A percentile compares a stretch with the other conserved stretches of the same genome.
phyloP scores from a whole-genome alignment of 176 grass and related monocot species.

The Rhynchospora tenuis region DNA sequence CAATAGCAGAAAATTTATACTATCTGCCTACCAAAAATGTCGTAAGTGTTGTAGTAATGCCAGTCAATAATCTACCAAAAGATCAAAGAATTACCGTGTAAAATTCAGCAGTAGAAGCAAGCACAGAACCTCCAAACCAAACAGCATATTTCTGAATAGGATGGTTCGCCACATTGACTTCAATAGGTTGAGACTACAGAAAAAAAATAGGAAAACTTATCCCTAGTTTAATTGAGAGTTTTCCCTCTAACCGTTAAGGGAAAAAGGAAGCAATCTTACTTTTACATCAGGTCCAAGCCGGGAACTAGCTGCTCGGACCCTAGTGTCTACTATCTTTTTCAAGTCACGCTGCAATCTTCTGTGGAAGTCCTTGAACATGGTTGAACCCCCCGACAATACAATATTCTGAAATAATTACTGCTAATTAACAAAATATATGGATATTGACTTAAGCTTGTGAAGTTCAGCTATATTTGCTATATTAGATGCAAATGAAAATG shows the following conservation, averaged over 20 bases:
- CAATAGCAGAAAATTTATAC: background rate
- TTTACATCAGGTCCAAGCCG: constrained; percentile 56
- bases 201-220: constrained; percentile 6
- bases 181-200: constrained; percentile 74
- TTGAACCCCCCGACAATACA: constrained; percentile 91
- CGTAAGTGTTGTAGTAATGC: background rate
- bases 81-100: constrained; percentile 62
- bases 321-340: constrained; percentile 93
- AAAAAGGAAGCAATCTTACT: constrained; percentile 32
- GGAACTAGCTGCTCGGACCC: constrained; percentile 48
- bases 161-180: constrained; percentile 94
- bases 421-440: background rate
- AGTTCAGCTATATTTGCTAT: no score
- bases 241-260: constrained; percentile 3
- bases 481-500: no score
- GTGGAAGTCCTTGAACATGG: constrained; percentile 99
- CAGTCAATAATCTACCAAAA: background rate
- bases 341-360: constrained; percentile 92
- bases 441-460: background rate
- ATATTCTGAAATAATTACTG: constrained; percentile 63
- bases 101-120: constrained; percentile 95
- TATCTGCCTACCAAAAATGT: background rate
- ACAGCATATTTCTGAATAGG: constrained; percentile 95
- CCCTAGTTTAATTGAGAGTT: background rate
- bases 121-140: constrained; percentile 98